Base-by-base conservation (phyloP, 1,139 yeast genomes). In the Candida sanyaensis region DNA sequence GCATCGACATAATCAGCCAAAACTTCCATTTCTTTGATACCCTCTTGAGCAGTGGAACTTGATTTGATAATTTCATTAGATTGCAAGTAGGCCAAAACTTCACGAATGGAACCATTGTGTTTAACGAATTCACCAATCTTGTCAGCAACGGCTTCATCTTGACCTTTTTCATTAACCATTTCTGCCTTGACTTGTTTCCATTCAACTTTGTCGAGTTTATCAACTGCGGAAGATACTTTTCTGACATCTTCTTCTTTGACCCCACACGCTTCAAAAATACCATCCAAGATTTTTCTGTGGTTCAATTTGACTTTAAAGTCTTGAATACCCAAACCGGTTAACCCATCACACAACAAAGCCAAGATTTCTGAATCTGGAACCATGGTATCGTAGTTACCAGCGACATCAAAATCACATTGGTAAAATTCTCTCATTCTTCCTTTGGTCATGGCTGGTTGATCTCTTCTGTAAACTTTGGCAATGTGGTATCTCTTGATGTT, bases 381-480 rank as follows among this genome's bases (percentile, higher is more conserved):
- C 99, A 93, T 93, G 37, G 84, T 63, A 63, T 93, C 99, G 66
- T 88, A 92, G 50, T 69, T 73, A 47, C 99, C 99, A 33, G 99
- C 99, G 62, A 93, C 78, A 66, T 93, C 99, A 61, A 93, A 88
- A 73, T 93, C 99, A 75, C 99, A 93, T 72, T 93, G 99, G 71
- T 93, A 93, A 62, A 93, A 93, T 69, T 93, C 99, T 80, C 99
- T 87, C 99, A 93, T 93, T 71, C 99, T 84, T 50, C 99, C 99
- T 70, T 93, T 93, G 50, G 98, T 92, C 99, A 93, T 93, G 12
- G 99, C 99, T 5, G 99, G 99, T 70, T 93, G 99, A 66, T 93
- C 99, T 72, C 99, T 86, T 73, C 99, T 83, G 72, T 93, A 93
- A 47, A 93, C 99, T 70, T 93, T 93, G 58, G 99, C 99, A 57